Evolutionary conservation across 306 rosid genomes (phyloP), one percentile per base, ranked within the genome.

Genomic region (Cucurbita argyrosperma): DNA sequence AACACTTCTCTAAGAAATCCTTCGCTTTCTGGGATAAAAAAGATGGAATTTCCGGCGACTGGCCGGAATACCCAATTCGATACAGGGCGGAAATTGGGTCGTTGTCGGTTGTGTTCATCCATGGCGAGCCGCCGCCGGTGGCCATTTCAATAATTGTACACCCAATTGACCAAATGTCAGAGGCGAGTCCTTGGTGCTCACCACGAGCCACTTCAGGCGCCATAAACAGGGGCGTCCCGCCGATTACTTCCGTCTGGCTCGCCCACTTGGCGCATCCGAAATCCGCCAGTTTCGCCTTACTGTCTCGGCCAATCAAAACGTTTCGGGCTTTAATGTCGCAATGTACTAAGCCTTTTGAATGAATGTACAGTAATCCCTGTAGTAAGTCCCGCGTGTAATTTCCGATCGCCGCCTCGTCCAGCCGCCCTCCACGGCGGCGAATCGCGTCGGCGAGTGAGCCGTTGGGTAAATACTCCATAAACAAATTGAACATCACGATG

Each of bases 201-300:
- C 97, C 95, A 12, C 96, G 95, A 63, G 89, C 95, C 81, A 77
- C 96, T 88, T 94, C 99, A 8, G 99, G 97, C 0, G 97, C 90
- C 97, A 91, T 89, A 42, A 85, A 94, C 88, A 85, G 75, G 14
- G 99, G 99, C 5, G 99, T 90, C 14, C 77, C 77, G 0, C 86
- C 68, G 21, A 86, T 85, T 42, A 66, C 66, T 1, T 39, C 66
- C 4, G 42, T 76, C n/a, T 79, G 75, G 6, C 0, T 10, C 4
- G 52, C 83, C 78, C 84, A 68, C 79, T 79, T 91, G 4, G 96
- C 87, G 66, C 96, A 91, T 15, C 99, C 99, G 16, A 94, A 87
- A 80, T 94, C 99, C 0, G 97, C 89, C 40, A 94, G 66, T 81
- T 89, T 94, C 0, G 80, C 89, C 7, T 87, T 92, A 7, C 97